Percentiles rank a stretch among this genome's conserved stretches.
phyloP scores from a whole-genome alignment of 192 early-diverging fungal genomes.

The Entomortierella chlamydospora region DNA sequence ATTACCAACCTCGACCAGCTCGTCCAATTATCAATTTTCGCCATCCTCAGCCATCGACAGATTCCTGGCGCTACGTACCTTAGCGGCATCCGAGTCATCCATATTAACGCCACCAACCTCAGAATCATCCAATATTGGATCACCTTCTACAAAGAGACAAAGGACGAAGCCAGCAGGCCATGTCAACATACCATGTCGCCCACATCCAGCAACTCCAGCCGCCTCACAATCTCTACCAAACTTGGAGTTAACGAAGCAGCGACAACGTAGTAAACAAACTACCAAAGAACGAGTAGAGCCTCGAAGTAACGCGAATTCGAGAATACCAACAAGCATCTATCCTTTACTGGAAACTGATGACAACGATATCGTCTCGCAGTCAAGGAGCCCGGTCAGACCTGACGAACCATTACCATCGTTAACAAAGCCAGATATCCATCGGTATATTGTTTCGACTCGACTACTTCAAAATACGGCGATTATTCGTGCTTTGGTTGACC shows the following conservation, averaged over 20 bases:
- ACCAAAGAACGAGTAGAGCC: too few relatives aligned
- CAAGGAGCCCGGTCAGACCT: not conserved
- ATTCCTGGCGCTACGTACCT: slow-evolving; percentile 16
- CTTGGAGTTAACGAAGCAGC: too few relatives aligned
- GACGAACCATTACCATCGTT: slow-evolving; percentile 2
- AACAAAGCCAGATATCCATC: not conserved
- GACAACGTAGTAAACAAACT: too few relatives aligned
- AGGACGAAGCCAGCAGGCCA: too few relatives aligned
- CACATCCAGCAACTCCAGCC: too few relatives aligned
- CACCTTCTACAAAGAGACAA: not conserved
- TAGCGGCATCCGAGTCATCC: not conserved
- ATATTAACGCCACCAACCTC: not conserved
- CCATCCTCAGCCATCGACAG: slow-evolving; percentile 13
- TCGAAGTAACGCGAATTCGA: too few relatives aligned
- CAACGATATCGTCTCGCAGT: not conserved
- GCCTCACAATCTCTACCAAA: too few relatives aligned
- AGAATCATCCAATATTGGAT: not conserved
- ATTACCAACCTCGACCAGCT: not conserved
- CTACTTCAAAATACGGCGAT: slow-evolving; percentile 26
- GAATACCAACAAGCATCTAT: too few relatives aligned
- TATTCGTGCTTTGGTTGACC: slow-evolving; percentile 14
- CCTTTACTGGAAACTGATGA: not conserved
- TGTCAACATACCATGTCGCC: too few relatives aligned
- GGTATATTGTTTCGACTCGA: slow-evolving; percentile 17
- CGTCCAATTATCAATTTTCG: not conserved